These are phyloP conservation scores for Colletotrichum graminicola DNA, from an alignment of 2,329 filamentous ascomycete genomes.

Conservation along the genomic window DNA sequence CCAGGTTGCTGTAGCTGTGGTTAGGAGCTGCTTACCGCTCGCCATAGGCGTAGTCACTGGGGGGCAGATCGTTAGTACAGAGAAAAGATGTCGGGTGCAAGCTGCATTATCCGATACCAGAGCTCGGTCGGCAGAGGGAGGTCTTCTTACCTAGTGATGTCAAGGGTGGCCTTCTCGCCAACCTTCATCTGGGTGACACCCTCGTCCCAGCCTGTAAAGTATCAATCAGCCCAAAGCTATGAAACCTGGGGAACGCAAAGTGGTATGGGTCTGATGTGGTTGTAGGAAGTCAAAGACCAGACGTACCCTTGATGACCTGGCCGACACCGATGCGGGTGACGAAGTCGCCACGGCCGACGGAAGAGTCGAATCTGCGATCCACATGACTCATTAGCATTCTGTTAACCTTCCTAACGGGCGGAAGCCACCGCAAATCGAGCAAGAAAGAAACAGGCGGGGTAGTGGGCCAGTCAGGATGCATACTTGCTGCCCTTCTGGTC, in stretches of 20 bases:
- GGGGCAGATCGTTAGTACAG: neutral
- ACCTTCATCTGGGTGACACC: constrained; percentile 88
- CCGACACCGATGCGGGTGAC: constrained; percentile 83
- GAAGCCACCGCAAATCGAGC: neutral
- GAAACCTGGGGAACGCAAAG: neutral
- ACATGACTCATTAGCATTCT: constrained; percentile 40
- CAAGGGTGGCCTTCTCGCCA: constrained; percentile 89
- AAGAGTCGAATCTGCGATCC: constrained; percentile 84
- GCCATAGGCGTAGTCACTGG: constrained; percentile 75
- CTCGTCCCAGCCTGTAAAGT: constrained; percentile 80
- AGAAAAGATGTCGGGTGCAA: neutral
- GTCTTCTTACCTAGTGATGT: constrained; percentile 77
- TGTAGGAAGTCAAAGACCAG: neutral
- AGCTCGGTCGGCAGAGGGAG: neutral
- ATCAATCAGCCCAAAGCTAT: constrained; percentile 26
- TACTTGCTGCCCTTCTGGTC: constrained; percentile 80
- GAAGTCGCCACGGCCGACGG: constrained; percentile 82
- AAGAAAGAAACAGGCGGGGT: constrained; percentile 16
- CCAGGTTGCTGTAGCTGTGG: neutral
- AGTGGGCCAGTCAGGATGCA: constrained; percentile 17
- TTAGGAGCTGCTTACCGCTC: constrained; percentile 60
- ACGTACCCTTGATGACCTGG: constrained; percentile 85
- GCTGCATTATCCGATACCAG: neutral
- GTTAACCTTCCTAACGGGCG: no score
- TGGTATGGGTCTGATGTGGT: neutral